Evolutionary conservation across 768 basidiomycete genomes (phyloP).

Genomic region (Rossbeevera mucosa): DNA sequence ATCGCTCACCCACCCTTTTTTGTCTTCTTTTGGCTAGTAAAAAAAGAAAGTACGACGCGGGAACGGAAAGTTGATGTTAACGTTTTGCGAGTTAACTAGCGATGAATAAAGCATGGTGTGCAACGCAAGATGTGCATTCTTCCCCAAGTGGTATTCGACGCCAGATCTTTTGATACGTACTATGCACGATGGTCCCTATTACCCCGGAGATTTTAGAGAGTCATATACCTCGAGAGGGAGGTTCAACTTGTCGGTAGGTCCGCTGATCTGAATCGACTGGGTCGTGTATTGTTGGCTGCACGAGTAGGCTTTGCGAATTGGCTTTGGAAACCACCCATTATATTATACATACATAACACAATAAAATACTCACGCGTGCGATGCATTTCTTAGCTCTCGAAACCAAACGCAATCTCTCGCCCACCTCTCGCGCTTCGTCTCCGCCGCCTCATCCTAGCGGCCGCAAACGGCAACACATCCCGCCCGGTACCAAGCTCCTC

Average conservation of each 20-base stretch:
- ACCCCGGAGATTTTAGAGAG: neutral
- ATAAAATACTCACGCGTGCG: neutral
- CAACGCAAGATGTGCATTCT: too few species aligned
- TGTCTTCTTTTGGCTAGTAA: too few species aligned
- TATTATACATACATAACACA: neutral
- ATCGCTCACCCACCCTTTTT: too few species aligned
- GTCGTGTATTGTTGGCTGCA: neutral
- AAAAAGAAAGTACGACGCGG: too few species aligned
- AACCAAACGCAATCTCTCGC: conserved; percentile 14
- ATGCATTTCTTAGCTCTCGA: neutral
- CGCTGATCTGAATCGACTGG: too few species aligned
- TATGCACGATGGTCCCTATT: neutral
- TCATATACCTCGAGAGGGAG: neutral
- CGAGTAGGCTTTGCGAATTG: too few species aligned
- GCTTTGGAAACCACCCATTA: neutral
- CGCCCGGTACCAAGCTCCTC: neutral
- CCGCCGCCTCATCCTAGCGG: conserved; percentile 24
- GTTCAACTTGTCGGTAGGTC: too few species aligned
- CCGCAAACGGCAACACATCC: conserved; percentile 15
- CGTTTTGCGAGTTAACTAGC: too few species aligned
- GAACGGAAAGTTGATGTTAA: too few species aligned
- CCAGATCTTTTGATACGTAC: too few species aligned
- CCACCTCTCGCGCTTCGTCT: conserved; percentile 17
- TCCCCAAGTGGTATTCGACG: too few species aligned
- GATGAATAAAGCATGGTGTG: too few species aligned